Evolutionary conservation across 2,329 filamentous ascomycete genomes (phyloP), one percentile per base, ranked within the genome.

Genomic region (Tolypocladium ovalisporum): DNA sequence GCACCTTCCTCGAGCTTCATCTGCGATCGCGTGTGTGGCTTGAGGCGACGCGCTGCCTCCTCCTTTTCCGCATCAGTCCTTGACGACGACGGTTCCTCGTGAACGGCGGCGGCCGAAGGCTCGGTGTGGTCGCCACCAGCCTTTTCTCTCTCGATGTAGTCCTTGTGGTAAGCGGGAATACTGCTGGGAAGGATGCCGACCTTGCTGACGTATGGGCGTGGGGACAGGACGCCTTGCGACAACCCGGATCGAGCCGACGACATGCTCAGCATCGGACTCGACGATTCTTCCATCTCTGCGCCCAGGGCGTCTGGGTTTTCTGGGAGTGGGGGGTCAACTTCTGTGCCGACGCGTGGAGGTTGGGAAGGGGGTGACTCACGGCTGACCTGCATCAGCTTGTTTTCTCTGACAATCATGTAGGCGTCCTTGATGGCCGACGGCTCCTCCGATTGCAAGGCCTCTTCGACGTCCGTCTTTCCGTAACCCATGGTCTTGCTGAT

Each of bases 401-500:
- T 97, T 73, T 99, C 94, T 56, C 93, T 85, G 32, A 99, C 90
- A 70, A 99, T 99, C 74, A 97, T 86, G 75, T 97, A 99, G 1
- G 94, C 94, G 73, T 99, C 94, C 75, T 99, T 99, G 78, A 99
- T 97, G 13, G 94, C 92, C 58, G 92, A 97, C 15, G 94, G 94
- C 70, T 99, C 94, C 56, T 94, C 86, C 57, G 90, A 91, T 66
- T 88, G 87, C 61, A 99, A 77, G 27, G 94, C 93, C 72, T 97
- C 94, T 69, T 97, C 89, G 56, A 99, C 93, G 76, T 99, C 94
- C 60, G 88, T 88, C 70, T 90, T 93, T 39, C 88, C 91, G 70
- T 99, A 99, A 59, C 94, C 94, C 92, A 99, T 97, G 1, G 91
- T 97, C 75, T 93, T 94, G 67, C 93, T 94, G 56, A 99, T 87